phyloP scores from a whole-genome alignment of 495 filamentous ascomycete species.

The Platismatia glauca region DNA sequence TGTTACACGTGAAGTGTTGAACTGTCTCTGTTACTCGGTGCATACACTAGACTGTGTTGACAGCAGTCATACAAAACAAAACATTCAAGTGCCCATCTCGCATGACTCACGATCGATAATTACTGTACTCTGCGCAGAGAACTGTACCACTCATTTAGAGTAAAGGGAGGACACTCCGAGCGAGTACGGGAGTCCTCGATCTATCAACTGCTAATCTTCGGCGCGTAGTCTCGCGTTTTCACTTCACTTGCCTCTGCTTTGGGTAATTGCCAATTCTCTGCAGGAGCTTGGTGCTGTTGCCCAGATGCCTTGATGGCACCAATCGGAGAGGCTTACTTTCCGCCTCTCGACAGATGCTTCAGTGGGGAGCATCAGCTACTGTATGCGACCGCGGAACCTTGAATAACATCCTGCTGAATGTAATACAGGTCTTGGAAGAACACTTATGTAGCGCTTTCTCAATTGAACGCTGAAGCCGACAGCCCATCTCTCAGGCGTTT shows the following conservation, averaged over 20 bases:
- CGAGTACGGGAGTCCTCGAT: too few species aligned
- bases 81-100: too few species aligned
- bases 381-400: slow-evolving; percentile 31
- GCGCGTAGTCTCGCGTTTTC: slow-evolving; percentile 10
- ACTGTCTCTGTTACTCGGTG: neutral
- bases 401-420: slow-evolving; percentile 24
- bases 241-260: neutral
- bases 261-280: neutral
- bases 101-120: neutral
- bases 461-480: slow-evolving; percentile 39
- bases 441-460: slow-evolving; percentile 56
- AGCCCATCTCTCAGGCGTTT: slow-evolving; percentile 17
- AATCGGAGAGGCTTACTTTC: slow-evolving; percentile 50
- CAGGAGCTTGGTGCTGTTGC: neutral
- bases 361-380: slow-evolving; percentile 49
- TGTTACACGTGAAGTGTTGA: neutral
- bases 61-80: too few species aligned
- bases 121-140: too few species aligned
- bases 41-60: neutral
- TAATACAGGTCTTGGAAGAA: slow-evolving; percentile 63
- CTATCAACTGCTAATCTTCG: too few species aligned
- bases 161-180: too few species aligned
- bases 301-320: slow-evolving; percentile 53
- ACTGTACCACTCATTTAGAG: too few species aligned
- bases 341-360: slow-evolving; percentile 55